These are phyloP conservation scores for Protea cynaroides DNA, from an alignment of 164 flowering plant genomes.

Conservation along the genomic window DNA sequence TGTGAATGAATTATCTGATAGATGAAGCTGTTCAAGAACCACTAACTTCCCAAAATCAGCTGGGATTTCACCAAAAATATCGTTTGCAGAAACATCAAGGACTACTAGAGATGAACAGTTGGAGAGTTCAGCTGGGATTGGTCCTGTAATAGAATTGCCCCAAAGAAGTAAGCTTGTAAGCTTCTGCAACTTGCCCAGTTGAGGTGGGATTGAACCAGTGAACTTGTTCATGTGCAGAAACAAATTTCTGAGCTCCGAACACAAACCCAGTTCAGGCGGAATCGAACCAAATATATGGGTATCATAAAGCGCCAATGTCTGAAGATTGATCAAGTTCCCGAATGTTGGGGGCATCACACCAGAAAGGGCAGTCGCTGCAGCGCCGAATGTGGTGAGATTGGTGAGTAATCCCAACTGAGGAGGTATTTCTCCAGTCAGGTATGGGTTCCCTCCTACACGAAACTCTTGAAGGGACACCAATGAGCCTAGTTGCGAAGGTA, in stretches of 20 bases:
- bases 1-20: constrained; percentile 69
- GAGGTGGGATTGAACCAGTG: constrained; percentile 67
- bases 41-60: constrained; percentile 64
- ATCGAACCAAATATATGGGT: constrained; percentile 71
- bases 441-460: constrained; percentile 83
- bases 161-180: constrained; percentile 84
- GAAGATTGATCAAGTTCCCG: constrained; percentile 65
- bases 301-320: constrained; percentile 79
- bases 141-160: constrained; percentile 71
- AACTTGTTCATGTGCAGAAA: constrained; percentile 87
- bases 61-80: constrained; percentile 74
- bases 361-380: constrained; percentile 75
- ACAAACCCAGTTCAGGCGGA: constrained; percentile 71
- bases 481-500: constrained; percentile 68
- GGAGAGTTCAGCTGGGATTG: constrained; percentile 65
- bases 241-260: constrained; percentile 71
- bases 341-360: constrained; percentile 72
- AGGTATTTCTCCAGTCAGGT: constrained; percentile 66
- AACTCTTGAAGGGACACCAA: constrained; percentile 67
- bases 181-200: constrained; percentile 72
- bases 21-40: constrained; percentile 76
- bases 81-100: constrained; percentile 76
- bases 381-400: constrained; percentile 82
- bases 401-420: constrained; percentile 56
- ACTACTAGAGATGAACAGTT: constrained; percentile 82